A percentile compares a stretch with the other conserved stretches of the same genome.
Conservation (phyloP, 805 yeast genomes). For the Middelhovenomyces tepae region DNA sequence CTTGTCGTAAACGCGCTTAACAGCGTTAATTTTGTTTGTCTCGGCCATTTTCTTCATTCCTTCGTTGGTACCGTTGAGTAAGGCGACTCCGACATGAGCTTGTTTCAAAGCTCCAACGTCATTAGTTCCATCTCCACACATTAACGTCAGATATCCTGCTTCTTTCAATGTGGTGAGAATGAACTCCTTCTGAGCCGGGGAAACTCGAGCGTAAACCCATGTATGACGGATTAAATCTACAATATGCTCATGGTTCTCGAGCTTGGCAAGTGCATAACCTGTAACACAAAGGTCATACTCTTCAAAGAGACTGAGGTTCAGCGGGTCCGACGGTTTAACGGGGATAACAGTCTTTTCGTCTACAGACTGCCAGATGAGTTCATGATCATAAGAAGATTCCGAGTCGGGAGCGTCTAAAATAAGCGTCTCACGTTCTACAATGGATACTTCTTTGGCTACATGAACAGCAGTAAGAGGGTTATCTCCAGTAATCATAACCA, state of each 20-base stretch:
- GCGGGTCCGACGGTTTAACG: constrained; percentile 47
- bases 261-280: constrained; percentile 73
- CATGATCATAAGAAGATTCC: constrained; percentile 44
- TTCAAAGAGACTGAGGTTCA: constrained; percentile 48
- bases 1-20: constrained; percentile 65
- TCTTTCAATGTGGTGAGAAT: constrained; percentile 74
- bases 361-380: constrained; percentile 77
- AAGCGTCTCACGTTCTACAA: constrained; percentile 73
- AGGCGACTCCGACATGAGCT: constrained; percentile 97
- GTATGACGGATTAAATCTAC: constrained; percentile 72
- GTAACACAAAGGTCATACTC: constrained; percentile 83
- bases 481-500: constrained; percentile 98
- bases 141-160: constrained; percentile 84
- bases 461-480: constrained; percentile 97
- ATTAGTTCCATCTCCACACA: constrained; percentile 99
- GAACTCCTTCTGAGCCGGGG: constrained; percentile 92
- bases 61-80: constrained; percentile 92
- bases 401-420: constrained; percentile 81
- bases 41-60: constrained; percentile 85
- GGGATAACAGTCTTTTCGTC: constrained; percentile 67
- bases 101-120: constrained; percentile 99
- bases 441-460: constrained; percentile 88
- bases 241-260: constrained; percentile 61
- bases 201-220: constrained; percentile 97
- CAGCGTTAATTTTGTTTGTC: constrained; percentile 55